Evolutionary conservation across 192 early-diverging fungal genomes (phyloP).

Genomic region (Pilaira anomala): DNA sequence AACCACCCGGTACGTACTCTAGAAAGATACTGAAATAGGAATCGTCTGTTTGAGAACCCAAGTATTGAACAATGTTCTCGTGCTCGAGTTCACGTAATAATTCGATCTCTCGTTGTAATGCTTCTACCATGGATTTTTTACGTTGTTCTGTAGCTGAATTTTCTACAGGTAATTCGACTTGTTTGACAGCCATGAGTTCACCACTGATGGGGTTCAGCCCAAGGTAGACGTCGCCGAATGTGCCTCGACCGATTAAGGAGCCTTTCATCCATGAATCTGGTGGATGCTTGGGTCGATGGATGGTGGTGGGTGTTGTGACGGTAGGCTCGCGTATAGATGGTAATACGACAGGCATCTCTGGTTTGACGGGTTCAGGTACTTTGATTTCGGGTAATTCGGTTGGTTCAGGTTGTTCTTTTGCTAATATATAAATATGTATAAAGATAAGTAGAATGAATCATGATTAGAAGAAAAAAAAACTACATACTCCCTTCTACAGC

Average conservation of each 20-base stretch:
- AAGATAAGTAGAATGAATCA: no score
- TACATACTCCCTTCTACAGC: background rate
- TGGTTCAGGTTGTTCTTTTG: background rate
- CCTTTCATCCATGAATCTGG: constrained; percentile 79
- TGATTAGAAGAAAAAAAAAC: no score
- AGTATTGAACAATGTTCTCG: constrained; percentile 94
- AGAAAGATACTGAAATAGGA: constrained; percentile 86
- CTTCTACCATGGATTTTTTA: constrained; percentile 80
- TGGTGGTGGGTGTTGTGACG: background rate
- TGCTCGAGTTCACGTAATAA: constrained; percentile 90
- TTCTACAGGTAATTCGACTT: constrained; percentile 78
- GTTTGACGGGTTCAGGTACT: no score
- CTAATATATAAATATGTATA: background rate
- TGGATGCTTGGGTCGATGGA: no score
- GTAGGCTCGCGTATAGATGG: background rate
- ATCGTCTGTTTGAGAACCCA: constrained; percentile 80
- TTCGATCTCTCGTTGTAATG: constrained; percentile 85
- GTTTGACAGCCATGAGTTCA: constrained; percentile 96
- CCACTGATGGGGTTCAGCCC: constrained; percentile 87
- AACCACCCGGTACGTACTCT: constrained; percentile 98
- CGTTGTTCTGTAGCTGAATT: constrained; percentile 67
- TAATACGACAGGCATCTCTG: background rate
- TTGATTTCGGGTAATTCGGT: no score
- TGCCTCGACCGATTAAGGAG: constrained; percentile 89
- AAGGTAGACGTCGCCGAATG: constrained; percentile 92